Conservation (phyloP, 306 rosid genomes). For the Vachellia pachyceras region DNA sequence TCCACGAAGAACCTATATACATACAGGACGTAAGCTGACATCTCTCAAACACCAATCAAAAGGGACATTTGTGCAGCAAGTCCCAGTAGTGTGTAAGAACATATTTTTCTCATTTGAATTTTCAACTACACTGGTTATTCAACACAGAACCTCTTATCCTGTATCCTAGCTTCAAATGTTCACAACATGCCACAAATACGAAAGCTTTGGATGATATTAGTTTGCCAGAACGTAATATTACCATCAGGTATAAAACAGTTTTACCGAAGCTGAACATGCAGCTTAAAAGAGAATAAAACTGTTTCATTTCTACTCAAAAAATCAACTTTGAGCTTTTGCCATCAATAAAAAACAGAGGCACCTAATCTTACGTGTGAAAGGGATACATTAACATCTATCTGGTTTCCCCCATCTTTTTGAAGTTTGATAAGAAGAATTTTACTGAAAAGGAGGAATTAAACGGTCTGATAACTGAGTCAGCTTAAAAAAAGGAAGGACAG, state of each 20-base stretch:
- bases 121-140: background rate
- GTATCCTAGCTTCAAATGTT: background rate
- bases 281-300: background rate
- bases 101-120: background rate
- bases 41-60: background rate
- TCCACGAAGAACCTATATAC: slow-evolving; percentile 87
- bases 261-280: background rate
- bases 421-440: background rate
- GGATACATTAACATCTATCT: background rate
- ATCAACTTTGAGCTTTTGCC: background rate
- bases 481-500: slow-evolving; percentile 9
- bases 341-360: background rate
- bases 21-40: slow-evolving; percentile 29
- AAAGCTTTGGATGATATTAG: background rate
- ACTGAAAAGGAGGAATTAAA: background rate
- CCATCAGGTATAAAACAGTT: background rate
- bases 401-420: background rate
- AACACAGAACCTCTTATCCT: background rate
- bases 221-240: background rate
- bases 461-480: background rate
- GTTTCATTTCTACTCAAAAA: background rate
- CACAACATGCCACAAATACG: background rate
- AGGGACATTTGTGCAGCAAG: background rate
- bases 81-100: background rate
- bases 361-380: background rate